Evolutionary conservation across 2,329 filamentous ascomycete genomes (phyloP).

Genomic region (Cyclaneusma minus): DNA sequence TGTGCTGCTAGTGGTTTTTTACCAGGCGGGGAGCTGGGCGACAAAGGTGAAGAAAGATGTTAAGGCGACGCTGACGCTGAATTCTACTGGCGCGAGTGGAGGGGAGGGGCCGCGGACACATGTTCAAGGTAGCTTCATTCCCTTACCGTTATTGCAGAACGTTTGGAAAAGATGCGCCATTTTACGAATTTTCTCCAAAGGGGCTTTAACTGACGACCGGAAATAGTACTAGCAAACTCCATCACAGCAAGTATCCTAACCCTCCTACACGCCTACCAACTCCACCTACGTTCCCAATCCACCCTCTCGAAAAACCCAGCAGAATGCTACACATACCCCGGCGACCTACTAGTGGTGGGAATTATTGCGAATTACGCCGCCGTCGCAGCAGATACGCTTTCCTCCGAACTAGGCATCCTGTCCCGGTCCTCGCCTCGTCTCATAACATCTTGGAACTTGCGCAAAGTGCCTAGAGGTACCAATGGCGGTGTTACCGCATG

Average conservation of each 20-base stretch:
- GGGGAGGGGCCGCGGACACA: conserved; percentile 75
- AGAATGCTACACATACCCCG: conserved; percentile 41
- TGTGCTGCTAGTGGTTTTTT: conserved; percentile 68
- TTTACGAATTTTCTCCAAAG: no score
- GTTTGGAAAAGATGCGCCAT: background rate
- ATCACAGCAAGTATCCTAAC: conserved; percentile 53
- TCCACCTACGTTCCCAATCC: conserved; percentile 27
- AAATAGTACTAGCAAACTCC: conserved; percentile 78
- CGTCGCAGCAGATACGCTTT: conserved; percentile 85
- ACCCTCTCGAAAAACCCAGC: conserved; percentile 11
- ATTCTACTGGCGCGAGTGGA: conserved; percentile 54
- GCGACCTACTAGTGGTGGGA: conserved; percentile 46
- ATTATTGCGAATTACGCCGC: conserved; percentile 78
- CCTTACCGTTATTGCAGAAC: no score
- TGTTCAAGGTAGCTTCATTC: conserved; percentile 47
- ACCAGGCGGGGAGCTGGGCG: conserved; percentile 66
- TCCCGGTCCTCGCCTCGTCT: conserved; percentile 62
- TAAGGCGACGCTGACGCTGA: conserved; percentile 70
- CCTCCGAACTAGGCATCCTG: conserved; percentile 87
- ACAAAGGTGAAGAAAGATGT: conserved; percentile 85
- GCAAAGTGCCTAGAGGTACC: conserved; percentile 73
- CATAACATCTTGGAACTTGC: conserved; percentile 65
- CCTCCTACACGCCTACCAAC: conserved; percentile 44
- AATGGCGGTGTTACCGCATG: conserved; percentile 78
- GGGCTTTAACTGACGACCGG: no score